Conservation (phyloP, 2,329 filamentous ascomycete species). For the Botrytis aclada region DNA sequence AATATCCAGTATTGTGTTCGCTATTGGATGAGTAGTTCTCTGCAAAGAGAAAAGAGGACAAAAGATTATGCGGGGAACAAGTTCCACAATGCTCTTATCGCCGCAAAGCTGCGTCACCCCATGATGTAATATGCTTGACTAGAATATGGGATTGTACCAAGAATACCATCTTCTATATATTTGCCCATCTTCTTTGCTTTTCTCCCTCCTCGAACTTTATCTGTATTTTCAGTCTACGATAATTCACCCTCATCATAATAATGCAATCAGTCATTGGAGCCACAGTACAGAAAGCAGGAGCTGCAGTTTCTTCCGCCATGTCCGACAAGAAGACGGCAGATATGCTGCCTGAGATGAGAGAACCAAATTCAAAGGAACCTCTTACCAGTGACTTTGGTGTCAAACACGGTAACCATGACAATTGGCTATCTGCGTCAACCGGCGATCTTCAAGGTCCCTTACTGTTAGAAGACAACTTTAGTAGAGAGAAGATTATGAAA, state of each 20-base stretch:
- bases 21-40: not conserved
- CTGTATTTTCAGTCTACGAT: not conserved
- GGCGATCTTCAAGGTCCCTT: constrained; percentile 63
- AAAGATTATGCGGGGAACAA: not conserved
- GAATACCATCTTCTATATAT: not conserved
- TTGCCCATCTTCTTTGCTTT: not conserved
- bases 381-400: constrained; percentile 78
- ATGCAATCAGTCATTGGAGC: constrained; percentile 18
- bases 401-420: constrained; percentile 69
- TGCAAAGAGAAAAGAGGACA: not conserved
- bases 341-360: constrained; percentile 47
- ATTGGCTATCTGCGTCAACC: constrained; percentile 68
- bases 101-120: not conserved
- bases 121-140: not conserved
- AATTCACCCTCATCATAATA: not conserved
- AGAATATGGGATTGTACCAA: not conserved
- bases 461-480: constrained; percentile 70
- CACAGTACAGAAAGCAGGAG: constrained; percentile 27
- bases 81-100: not conserved
- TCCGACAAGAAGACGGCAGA: constrained; percentile 34
- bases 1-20: not conserved
- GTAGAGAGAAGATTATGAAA: constrained; percentile 69
- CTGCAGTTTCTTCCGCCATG: constrained; percentile 27
- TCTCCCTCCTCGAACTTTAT: not conserved
- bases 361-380: constrained; percentile 54